Evolutionary conservation across 805 yeast species (phyloP).

Genomic region (Yarrowia deformans): DNA sequence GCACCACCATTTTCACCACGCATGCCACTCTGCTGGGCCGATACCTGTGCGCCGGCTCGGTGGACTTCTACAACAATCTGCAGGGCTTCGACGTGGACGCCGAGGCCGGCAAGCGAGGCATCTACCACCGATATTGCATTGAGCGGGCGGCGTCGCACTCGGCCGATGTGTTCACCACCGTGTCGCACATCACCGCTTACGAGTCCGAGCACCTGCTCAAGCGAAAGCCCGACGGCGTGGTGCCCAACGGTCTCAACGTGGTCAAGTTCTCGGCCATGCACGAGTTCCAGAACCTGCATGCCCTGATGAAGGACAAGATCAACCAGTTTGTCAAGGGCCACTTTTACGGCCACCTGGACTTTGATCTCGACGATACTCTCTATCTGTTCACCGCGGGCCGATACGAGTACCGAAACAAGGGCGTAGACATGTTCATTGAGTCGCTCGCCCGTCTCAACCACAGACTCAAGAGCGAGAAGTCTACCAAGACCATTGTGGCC

Average conservation of each 20-base stretch:
- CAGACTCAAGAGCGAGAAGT: constrained; percentile 76
- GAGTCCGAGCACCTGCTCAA: constrained; percentile 92
- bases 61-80: constrained; percentile 92
- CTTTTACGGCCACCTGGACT: constrained; percentile 95
- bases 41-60: constrained; percentile 94
- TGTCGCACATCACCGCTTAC: constrained; percentile 95
- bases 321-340: constrained; percentile 96
- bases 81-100: constrained; percentile 92
- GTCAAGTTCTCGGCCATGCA: constrained; percentile 97
- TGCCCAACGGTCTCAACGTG: constrained; percentile 95
- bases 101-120: constrained; percentile 97
- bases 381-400: constrained; percentile 97
- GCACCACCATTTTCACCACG: constrained; percentile 94
- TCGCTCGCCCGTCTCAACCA: constrained; percentile 91
- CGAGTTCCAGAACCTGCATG: constrained; percentile 96
- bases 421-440: constrained; percentile 94
- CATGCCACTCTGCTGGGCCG: constrained; percentile 97
- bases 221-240: constrained; percentile 96
- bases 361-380: constrained; percentile 89
- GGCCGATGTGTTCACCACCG: constrained; percentile 97
- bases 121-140: constrained; percentile 94
- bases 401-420: constrained; percentile 95
- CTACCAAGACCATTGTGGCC: constrained; percentile 93
- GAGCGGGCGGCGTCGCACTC: constrained; percentile 96
- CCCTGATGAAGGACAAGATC: constrained; percentile 86